Evolutionary conservation across 768 basidiomycete genomes (phyloP).

Genomic region (Psilocybe cubensis): DNA sequence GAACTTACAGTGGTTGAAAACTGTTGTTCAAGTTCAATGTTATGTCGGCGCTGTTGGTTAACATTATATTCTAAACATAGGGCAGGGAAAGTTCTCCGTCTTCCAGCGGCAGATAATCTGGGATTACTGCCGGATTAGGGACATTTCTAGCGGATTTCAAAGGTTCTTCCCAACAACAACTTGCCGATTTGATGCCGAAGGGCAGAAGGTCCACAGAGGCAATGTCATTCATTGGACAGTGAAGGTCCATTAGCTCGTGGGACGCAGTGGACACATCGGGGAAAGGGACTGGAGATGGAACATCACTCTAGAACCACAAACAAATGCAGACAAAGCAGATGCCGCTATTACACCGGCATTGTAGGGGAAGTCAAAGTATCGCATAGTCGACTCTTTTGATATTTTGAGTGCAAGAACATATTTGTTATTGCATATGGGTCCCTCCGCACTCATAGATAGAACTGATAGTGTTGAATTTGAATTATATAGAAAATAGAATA

Average conservation of each 20-base stretch:
- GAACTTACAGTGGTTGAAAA: no score
- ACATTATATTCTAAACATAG: no score
- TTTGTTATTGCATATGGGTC: constrained; percentile 1
- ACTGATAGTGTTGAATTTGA: background rate
- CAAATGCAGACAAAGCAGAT: background rate
- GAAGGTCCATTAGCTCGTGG: background rate
- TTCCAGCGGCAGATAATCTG: no score
- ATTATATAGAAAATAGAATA: constrained; percentile 3
- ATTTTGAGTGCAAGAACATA: background rate
- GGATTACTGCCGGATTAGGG: no score
- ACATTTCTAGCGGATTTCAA: no score
- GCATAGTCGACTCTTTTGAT: background rate
- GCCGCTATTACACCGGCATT: background rate
- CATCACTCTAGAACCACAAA: background rate
- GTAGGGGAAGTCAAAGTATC: no score
- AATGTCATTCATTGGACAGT: background rate
- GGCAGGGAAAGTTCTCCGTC: no score
- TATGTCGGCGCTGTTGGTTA: no score
- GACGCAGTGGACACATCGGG: background rate
- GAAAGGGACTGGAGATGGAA: background rate
- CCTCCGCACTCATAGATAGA: background rate
- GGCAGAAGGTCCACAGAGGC: background rate
- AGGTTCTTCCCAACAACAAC: no score
- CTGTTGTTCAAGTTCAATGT: no score
- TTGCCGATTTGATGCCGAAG: background rate